Evolutionary conservation across 768 basidiomycete species (phyloP).

Genomic region (Lentinula boryana): DNA sequence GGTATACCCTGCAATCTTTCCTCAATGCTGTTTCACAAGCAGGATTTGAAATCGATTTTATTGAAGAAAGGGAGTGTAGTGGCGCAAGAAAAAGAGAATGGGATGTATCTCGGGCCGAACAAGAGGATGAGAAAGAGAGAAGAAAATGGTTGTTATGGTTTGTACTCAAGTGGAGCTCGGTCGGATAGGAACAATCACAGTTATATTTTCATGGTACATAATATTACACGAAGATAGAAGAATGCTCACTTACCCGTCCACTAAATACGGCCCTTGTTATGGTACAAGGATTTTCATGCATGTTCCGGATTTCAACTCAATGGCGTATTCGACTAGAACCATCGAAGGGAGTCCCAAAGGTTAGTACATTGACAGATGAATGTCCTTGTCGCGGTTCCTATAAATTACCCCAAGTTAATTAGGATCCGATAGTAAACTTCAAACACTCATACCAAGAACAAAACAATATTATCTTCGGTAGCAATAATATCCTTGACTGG

Average conservation of each 20-base stretch:
- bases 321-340: not conserved
- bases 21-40: slow-evolving; percentile 28
- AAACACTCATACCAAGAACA: slow-evolving; percentile 41
- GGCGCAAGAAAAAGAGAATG: slow-evolving; percentile 38
- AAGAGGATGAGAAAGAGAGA: slow-evolving; percentile 62
- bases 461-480: slow-evolving; percentile 56
- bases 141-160: slow-evolving; percentile 73
- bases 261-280: not conserved
- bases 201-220: not conserved
- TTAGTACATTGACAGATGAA: slow-evolving; percentile 39
- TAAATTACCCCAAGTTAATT: not conserved
- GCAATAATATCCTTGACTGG: slow-evolving; percentile 44
- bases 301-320: not conserved
- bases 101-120: slow-evolving; percentile 43
- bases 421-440: not conserved
- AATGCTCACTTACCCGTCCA: not conserved
- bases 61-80: slow-evolving; percentile 41
- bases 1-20: slow-evolving; percentile 66
- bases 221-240: not conserved
- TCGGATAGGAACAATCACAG: not conserved
- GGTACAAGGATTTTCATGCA: too few species aligned
- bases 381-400: slow-evolving; percentile 33
- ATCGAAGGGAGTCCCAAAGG: slow-evolving; percentile 31
- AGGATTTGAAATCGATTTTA: slow-evolving; percentile 41
- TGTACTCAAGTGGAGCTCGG: slow-evolving; percentile 38